These are phyloP conservation scores for Ricinus communis DNA, from an alignment of 345 rosid species.

Conservation along the genomic window DNA sequence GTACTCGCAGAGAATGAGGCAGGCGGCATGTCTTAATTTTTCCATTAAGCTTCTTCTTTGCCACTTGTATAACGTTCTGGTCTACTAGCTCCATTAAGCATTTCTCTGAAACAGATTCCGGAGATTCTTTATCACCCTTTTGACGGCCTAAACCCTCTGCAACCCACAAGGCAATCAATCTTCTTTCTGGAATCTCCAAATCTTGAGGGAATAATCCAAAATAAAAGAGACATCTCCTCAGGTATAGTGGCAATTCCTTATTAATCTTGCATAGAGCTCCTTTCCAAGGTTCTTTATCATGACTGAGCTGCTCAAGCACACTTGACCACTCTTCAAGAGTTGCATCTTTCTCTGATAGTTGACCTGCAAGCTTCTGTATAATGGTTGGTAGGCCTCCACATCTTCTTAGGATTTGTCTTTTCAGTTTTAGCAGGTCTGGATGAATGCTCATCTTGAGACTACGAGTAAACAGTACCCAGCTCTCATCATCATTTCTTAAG, in stretches of 20 bases:
- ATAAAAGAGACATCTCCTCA: slow-evolving; percentile 18
- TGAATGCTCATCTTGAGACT: slow-evolving; percentile 11
- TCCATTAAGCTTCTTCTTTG: neutral
- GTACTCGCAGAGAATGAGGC: neutral
- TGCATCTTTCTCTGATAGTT: slow-evolving; percentile 13
- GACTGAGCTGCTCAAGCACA: neutral
- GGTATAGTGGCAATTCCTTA: neutral
- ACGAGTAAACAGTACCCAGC: slow-evolving; percentile 20
- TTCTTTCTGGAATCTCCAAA: slow-evolving; percentile 9
- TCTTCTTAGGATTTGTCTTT: slow-evolving; percentile 19
- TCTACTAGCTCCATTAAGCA: slow-evolving; percentile 14
- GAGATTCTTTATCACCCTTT: slow-evolving; percentile 2
- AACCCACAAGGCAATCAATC: slow-evolving; percentile 20
- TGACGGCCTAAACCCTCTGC: slow-evolving; percentile 13
- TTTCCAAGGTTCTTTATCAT: slow-evolving; percentile 5
- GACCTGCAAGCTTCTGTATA: slow-evolving; percentile 8
- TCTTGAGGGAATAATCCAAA: slow-evolving; percentile 7
- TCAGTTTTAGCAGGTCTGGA: neutral
- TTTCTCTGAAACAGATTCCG: slow-evolving; percentile 17
- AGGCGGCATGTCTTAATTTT: slow-evolving; percentile 5
- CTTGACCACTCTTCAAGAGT: slow-evolving; percentile 14
- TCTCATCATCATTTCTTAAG: slow-evolving; percentile 10
- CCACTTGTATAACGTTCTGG: neutral
- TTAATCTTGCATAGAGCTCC: neutral
- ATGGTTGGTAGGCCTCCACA: neutral